Conservation (phyloP, 805 yeast species). For the Pichia sporocuriosa region DNA sequence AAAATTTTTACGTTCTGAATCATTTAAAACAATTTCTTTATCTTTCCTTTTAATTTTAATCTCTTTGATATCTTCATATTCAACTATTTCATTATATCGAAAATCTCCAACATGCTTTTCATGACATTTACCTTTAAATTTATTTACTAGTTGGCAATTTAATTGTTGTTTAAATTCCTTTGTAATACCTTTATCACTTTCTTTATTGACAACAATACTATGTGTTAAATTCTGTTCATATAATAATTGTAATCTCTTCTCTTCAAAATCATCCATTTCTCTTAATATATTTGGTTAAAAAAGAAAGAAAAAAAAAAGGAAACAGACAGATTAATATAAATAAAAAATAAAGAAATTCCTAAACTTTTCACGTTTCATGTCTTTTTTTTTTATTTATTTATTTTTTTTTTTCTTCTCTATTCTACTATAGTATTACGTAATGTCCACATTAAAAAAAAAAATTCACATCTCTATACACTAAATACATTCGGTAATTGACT, state of each 20-base stretch:
- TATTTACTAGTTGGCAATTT: not conserved
- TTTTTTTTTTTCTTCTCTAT: not conserved
- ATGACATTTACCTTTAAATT: not conserved
- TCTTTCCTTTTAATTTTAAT: not conserved
- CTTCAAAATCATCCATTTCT: constrained; percentile 4
- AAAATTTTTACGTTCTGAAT: not conserved
- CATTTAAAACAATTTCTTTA: not conserved
- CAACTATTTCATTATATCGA: not conserved
- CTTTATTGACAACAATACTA: not conserved
- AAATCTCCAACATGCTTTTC: not conserved
- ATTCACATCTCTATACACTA: not conserved
- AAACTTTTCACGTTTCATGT: not conserved
- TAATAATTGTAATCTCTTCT: not conserved
- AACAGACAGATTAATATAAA: not conserved
- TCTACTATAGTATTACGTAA: too few relatives aligned
- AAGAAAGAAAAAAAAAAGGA: not conserved
- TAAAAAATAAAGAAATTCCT: not conserved
- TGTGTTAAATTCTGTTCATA: constrained; percentile 5
- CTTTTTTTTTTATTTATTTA: too few relatives aligned
- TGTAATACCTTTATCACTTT: not conserved
- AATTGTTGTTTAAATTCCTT: constrained; percentile 1
- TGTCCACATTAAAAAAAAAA: not conserved
- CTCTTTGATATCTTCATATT: not conserved
- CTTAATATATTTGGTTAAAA: not conserved
- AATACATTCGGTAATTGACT: constrained; percentile 44